Conservation (phyloP, 78 protist species). For the Dictyostelium capitatum region DNA sequence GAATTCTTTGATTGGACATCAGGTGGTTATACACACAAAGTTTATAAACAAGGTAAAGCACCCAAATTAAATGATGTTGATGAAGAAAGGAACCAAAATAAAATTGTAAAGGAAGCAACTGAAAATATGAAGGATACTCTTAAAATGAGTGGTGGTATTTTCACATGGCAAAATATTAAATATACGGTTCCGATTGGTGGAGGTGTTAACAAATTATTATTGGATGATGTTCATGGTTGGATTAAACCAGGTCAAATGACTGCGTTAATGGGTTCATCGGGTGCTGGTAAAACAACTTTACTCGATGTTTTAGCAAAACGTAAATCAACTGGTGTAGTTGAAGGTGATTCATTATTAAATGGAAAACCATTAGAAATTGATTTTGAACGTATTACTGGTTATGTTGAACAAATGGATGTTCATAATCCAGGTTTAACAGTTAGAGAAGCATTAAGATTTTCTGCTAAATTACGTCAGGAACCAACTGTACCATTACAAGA, state of each 20-base stretch:
- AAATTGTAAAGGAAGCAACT: conserved; percentile 80
- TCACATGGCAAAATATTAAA: conserved; percentile 62
- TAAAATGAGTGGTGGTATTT: conserved; percentile 58
- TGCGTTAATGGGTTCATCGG: conserved; percentile 87
- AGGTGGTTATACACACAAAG: conserved; percentile 83
- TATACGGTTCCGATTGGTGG: conserved; percentile 76
- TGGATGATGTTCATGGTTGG: conserved; percentile 69
- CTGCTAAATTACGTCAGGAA: conserved; percentile 75
- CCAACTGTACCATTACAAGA: conserved; percentile 55
- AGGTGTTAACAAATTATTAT: conserved; percentile 13
- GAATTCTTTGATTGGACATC: conserved; percentile 67
- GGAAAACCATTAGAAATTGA: conserved; percentile 82
- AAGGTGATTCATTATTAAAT: conserved; percentile 80
- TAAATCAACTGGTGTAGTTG: conserved; percentile 83
- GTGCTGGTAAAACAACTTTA: conserved; percentile 91
- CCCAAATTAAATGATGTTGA: conserved; percentile 75
- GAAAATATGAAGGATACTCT: conserved; percentile 55
- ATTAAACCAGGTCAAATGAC: conserved; percentile 85
- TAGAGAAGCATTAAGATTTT: conserved; percentile 76
- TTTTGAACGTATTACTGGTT: conserved; percentile 84
- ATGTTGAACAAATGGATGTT: conserved; percentile 86
- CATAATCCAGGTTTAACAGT: conserved; percentile 75
- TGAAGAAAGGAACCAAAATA: conserved; percentile 51
- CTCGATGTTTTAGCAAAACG: conserved; percentile 90
- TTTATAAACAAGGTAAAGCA: conserved; percentile 72